phyloP scores from a whole-genome alignment of 441 rosid species.

The Erodium chrysanthum region DNA sequence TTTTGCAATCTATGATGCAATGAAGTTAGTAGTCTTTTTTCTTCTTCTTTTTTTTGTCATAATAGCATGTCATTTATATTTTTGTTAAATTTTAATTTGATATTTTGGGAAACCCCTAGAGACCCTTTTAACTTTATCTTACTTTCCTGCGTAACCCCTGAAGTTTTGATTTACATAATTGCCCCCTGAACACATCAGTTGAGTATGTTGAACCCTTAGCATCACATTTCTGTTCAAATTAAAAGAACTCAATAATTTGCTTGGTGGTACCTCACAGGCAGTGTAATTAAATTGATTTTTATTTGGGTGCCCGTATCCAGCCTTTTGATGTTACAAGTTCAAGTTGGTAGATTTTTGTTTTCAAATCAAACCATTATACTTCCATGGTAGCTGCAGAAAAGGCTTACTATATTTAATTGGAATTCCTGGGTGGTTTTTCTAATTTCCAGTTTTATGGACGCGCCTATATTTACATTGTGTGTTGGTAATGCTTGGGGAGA shows the following conservation, averaged over 20 bases:
- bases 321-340: not conserved
- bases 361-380: not conserved
- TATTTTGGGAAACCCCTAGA: not conserved
- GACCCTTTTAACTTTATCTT: not conserved
- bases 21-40: slow-evolving; percentile 40
- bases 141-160: not conserved
- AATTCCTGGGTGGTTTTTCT: slow-evolving; percentile 8
- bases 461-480: slow-evolving; percentile 84
- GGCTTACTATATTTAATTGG: slow-evolving; percentile 8
- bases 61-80: not conserved
- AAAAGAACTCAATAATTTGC: not conserved
- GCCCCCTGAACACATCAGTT: not conserved
- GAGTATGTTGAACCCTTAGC: not conserved
- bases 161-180: not conserved
- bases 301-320: not conserved
- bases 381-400: not conserved
- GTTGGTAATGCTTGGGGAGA: slow-evolving; percentile 98
- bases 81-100: slow-evolving; percentile 7
- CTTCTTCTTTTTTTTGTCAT: not conserved
- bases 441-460: slow-evolving; percentile 53
- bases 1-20: slow-evolving; percentile 73
- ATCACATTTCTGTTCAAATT: not conserved
- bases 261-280: not conserved
- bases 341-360: not conserved
- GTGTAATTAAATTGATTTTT: not conserved